Evolutionary conservation across 1,284 basidiomycete species (phyloP).

Genomic region (Moniliophthora roreri): DNA sequence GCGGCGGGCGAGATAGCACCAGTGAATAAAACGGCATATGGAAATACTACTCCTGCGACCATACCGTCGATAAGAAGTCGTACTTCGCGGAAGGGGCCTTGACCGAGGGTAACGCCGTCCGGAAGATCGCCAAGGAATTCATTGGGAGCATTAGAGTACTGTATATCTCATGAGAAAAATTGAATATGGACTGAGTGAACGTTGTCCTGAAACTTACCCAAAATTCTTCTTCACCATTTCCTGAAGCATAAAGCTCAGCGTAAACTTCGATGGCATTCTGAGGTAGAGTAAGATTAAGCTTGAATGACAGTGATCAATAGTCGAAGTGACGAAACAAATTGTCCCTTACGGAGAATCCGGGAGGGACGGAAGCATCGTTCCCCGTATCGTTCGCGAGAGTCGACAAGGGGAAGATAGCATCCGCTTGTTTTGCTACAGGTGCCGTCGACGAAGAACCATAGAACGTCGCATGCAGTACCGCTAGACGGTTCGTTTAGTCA

Average conservation of each 20-base stretch:
- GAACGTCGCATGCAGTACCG: constrained; percentile 69
- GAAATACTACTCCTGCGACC: constrained; percentile 64
- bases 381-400: constrained; percentile 39
- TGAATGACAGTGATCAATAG: background rate
- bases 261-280: constrained; percentile 66
- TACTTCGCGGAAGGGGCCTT: constrained; percentile 77
- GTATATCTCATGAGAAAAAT: constrained; percentile 9
- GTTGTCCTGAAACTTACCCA: constrained; percentile 48
- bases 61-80: constrained; percentile 71
- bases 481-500: constrained; percentile 31
- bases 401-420: constrained; percentile 28
- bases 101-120: constrained; percentile 32
- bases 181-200: constrained; percentile 1
- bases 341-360: constrained; percentile 60
- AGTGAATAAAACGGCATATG: constrained; percentile 12
- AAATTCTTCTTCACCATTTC: constrained; percentile 74
- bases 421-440: constrained; percentile 58
- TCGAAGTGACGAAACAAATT: too few species aligned
- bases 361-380: constrained; percentile 70
- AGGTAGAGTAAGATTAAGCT: constrained; percentile 71
- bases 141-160: constrained; percentile 76
- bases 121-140: constrained; percentile 55
- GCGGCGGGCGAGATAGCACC: constrained; percentile 62
- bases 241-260: constrained; percentile 73
- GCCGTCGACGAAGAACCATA: constrained; percentile 55